Percentiles rank a stretch among this genome's conserved stretches.
Evolutionary conservation across 306 rosid genomes (phyloP).

Genomic region (Elaeagnus macrophylla): DNA sequence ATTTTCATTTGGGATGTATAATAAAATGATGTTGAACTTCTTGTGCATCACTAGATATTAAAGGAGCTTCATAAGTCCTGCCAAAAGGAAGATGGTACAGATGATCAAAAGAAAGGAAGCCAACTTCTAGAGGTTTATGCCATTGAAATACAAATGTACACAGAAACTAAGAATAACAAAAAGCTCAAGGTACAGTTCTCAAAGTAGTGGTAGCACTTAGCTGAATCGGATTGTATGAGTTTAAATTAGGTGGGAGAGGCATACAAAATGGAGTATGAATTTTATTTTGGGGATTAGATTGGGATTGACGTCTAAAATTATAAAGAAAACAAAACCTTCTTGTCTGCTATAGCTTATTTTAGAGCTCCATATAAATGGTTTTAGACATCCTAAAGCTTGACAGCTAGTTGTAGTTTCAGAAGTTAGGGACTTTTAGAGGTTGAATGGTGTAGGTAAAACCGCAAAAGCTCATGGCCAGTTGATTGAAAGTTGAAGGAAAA

Average conservation of each 20-base stretch:
- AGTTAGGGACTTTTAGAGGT: no score
- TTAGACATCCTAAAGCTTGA: no score
- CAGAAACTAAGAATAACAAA: conserved; percentile 95
- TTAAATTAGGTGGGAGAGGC: background rate
- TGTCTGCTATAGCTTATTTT: no score
- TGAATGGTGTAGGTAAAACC: no score
- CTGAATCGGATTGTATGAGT: background rate
- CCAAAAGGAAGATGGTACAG: conserved; percentile 92
- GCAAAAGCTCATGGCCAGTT: no score
- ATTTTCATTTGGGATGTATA: background rate
- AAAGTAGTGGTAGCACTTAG: background rate
- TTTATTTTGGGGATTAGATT: no score
- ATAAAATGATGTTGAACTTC: conserved; percentile 7
- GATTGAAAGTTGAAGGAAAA: no score
- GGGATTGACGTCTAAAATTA: background rate
- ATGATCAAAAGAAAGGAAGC: conserved; percentile 98
- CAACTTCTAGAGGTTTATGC: conserved; percentile 95
- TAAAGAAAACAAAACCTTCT: background rate
- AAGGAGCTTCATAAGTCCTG: conserved; percentile 92
- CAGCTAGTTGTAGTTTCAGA: no score
- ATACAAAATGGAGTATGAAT: background rate
- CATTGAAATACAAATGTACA: conserved; percentile 93
- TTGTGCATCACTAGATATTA: conserved; percentile 49
- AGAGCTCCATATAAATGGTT: no score
- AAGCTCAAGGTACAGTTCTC: conserved; percentile 71